phyloP scores from a whole-genome alignment of 805 yeast species.

The Kuraishia capsulata region DNA sequence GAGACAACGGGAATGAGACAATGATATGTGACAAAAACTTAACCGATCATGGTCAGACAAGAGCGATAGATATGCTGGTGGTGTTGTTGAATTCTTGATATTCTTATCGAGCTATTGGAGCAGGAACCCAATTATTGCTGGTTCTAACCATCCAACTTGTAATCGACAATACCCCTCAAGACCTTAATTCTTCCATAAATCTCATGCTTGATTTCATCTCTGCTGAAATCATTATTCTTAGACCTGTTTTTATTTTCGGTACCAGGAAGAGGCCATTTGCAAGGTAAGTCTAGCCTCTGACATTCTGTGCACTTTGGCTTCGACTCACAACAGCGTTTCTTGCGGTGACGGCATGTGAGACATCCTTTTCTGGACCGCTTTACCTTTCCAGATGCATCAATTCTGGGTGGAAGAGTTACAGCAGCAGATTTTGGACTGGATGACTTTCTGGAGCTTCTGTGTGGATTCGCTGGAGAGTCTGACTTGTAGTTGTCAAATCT shows the following conservation, averaged over 20 bases:
- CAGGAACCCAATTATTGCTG: no score
- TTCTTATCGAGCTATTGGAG: no score
- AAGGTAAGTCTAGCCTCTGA: constrained; percentile 48
- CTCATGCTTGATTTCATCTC: constrained; percentile 45
- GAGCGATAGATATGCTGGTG: no score
- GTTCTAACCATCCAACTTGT: constrained; percentile 16
- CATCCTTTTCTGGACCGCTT: constrained; percentile 66
- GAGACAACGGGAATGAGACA: no score
- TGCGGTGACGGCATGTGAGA: constrained; percentile 66
- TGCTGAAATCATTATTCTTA: constrained; percentile 37
- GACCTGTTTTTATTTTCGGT: constrained; percentile 50
- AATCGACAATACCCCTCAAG: constrained; percentile 53
- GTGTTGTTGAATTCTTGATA: no score
- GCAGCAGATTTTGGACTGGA: neutral
- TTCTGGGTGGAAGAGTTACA: neutral
- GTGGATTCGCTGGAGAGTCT: neutral
- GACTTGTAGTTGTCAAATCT: neutral
- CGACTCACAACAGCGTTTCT: constrained; percentile 70
- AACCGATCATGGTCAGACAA: no score
- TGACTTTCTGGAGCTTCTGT: neutral
- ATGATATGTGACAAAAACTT: no score
- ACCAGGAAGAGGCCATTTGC: constrained; percentile 73
- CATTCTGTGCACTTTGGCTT: constrained; percentile 65
- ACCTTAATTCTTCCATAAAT: constrained; percentile 52
- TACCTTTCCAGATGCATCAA: constrained; percentile 13